phyloP scores from a whole-genome alignment of 1,284 basidiomycete genomes.

The Sphaerobolus stellatus region DNA sequence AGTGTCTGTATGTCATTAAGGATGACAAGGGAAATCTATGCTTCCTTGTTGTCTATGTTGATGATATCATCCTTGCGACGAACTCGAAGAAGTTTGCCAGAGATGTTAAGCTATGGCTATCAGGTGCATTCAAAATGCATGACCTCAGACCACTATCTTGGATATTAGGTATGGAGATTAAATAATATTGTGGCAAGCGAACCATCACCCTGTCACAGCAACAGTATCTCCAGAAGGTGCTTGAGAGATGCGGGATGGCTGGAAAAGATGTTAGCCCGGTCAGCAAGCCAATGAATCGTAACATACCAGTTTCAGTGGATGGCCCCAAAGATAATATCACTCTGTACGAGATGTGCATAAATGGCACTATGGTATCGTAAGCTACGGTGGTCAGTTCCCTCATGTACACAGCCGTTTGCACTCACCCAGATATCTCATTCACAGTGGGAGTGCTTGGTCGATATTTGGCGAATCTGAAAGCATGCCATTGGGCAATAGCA shows the following conservation, averaged over 20 bases:
- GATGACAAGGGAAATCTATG: background rate
- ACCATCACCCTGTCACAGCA: conserved; percentile 36
- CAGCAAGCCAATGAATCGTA: conserved; percentile 31
- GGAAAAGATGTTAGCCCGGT: conserved; percentile 30
- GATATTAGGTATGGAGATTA: conserved; percentile 38
- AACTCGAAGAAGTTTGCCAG: background rate
- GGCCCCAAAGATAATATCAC: background rate
- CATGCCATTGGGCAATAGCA: conserved; percentile 38
- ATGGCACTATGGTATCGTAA: conserved; percentile 23
- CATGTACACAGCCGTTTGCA: conserved; percentile 39
- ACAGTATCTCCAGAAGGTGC: conserved; percentile 37
- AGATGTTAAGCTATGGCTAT: background rate
- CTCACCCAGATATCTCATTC: conserved; percentile 44
- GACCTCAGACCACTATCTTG: conserved; percentile 24
- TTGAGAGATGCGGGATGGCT: conserved; percentile 32
- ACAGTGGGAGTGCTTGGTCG: conserved; percentile 36
- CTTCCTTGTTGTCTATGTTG: conserved; percentile 28
- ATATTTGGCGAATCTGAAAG: no score
- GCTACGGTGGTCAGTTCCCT: conserved; percentile 38
- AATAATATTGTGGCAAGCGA: conserved; percentile 22
- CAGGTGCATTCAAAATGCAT: conserved; percentile 4
- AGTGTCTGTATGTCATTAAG: background rate
- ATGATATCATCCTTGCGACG: conserved; percentile 40
- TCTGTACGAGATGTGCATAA: conserved; percentile 2
- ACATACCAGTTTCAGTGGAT: background rate